phyloP scores from a whole-genome alignment of 1,284 basidiomycete genomes.

The Fomitopsis palustris region DNA sequence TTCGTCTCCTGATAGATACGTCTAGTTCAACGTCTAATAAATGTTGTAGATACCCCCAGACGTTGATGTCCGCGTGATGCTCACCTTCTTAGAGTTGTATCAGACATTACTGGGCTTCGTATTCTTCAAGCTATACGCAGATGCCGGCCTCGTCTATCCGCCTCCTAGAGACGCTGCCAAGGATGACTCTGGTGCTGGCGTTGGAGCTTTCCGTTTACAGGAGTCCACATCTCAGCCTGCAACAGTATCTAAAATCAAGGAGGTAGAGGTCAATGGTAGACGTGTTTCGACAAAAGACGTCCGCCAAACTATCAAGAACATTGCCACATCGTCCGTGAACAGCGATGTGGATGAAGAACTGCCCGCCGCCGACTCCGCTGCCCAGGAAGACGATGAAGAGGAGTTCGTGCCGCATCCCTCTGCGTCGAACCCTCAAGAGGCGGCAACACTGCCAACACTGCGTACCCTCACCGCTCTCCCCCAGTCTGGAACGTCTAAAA shows the following conservation, averaged over 20 bases:
- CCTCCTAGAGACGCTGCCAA: constrained; percentile 85
- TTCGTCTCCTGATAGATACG: background rate
- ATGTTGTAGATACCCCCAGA: constrained; percentile 81
- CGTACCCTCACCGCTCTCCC: constrained; percentile 66
- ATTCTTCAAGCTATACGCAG: constrained; percentile 97
- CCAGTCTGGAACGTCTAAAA: constrained; percentile 46
- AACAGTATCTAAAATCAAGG: constrained; percentile 34
- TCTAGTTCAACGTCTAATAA: constrained; percentile 2
- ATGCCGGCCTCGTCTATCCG: constrained; percentile 91
- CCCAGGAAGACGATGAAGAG: constrained; percentile 52
- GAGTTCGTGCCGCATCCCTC: constrained; percentile 70
- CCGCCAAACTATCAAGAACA: constrained; percentile 68
- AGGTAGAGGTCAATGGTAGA: constrained; percentile 51
- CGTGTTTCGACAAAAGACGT: constrained; percentile 68
- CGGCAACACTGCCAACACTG: constrained; percentile 72
- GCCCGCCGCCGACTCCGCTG: constrained; percentile 28
- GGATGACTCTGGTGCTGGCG: constrained; percentile 86
- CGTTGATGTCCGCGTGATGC: constrained; percentile 97
- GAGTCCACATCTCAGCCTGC: constrained; percentile 37
- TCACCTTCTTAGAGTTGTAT: constrained; percentile 98
- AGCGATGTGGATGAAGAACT: constrained; percentile 38
- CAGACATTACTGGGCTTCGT: constrained; percentile 96
- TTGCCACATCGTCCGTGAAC: constrained; percentile 31
- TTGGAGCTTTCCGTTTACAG: constrained; percentile 88
- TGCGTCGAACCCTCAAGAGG: constrained; percentile 49